These are phyloP conservation scores for Zasmidium angulare DNA, from an alignment of 2,329 filamentous ascomycete species.

Conservation along the genomic window DNA sequence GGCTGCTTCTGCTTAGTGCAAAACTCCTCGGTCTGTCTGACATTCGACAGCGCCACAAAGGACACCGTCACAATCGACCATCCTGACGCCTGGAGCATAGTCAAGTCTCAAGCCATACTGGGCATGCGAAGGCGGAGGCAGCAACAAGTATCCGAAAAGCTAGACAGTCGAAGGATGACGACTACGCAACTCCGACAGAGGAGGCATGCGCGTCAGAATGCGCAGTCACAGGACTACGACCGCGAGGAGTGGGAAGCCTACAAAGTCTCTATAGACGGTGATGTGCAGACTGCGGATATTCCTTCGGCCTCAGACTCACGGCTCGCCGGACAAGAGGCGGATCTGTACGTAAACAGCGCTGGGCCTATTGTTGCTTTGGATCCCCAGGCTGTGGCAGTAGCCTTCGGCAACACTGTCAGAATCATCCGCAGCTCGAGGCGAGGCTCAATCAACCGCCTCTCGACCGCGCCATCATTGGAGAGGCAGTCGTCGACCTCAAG, in stretches of 20 bases:
- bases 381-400: conserved; percentile 65
- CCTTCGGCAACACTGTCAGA: conserved; percentile 71
- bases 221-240: conserved; percentile 12
- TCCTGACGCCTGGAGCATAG: conserved; percentile 24
- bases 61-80: conserved; percentile 11
- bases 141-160: conserved; percentile 11
- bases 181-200: conserved; percentile 12
- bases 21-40: conserved; percentile 12
- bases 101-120: conserved; percentile 26
- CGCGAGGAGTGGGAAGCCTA: conserved; percentile 55
- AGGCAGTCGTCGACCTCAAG: conserved; percentile 9
- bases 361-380: conserved; percentile 67
- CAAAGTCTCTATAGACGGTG: conserved; percentile 50
- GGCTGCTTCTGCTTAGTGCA: conserved; percentile 28
- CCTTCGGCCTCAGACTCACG: neutral
- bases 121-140: conserved; percentile 24
- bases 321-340: conserved; percentile 40
- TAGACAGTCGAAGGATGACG: conserved; percentile 4
- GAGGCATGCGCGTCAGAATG: conserved; percentile 14
- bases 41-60: conserved; percentile 13
- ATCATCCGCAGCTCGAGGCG: conserved; percentile 48
- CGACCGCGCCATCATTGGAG: conserved; percentile 15
- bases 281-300: conserved; percentile 44
- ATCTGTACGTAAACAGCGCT: conserved; percentile 63
- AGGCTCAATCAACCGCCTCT: conserved; percentile 11